Conservation (phyloP, 768 basidiomycete species). For the Gelatoporia subvermispora region DNA sequence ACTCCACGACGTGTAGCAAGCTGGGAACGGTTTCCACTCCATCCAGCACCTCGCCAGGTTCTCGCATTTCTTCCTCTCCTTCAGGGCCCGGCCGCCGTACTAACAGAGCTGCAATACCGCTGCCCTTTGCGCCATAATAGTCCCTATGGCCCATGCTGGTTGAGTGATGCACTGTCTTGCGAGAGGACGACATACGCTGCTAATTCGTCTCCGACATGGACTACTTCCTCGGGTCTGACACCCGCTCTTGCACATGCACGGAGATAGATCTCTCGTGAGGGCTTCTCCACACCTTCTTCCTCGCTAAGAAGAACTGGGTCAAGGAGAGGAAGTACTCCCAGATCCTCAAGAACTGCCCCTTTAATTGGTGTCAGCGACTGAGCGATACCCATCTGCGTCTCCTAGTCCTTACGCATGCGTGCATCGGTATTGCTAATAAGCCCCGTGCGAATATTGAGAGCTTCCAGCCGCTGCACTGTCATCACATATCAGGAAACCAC, state of each 20-base stretch:
- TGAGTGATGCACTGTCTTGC: not conserved
- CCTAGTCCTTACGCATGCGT: slow-evolving; percentile 53
- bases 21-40: slow-evolving; percentile 35
- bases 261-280: slow-evolving; percentile 52
- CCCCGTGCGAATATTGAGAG: slow-evolving; percentile 45
- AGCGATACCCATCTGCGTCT: not conserved
- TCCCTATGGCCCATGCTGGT: slow-evolving; percentile 42
- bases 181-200: slow-evolving; percentile 40
- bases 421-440: slow-evolving; percentile 71
- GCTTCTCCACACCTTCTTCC: slow-evolving; percentile 67
- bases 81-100: slow-evolving; percentile 46
- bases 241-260: slow-evolving; percentile 34
- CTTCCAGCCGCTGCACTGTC: slow-evolving; percentile 42
- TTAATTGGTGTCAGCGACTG: slow-evolving; percentile 1
- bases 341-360: slow-evolving; percentile 51
- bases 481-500: not conserved
- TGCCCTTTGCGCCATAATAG: slow-evolving; percentile 52
- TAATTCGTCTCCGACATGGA: slow-evolving; percentile 79
- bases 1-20: slow-evolving; percentile 31
- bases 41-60: slow-evolving; percentile 36
- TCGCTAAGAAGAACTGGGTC: slow-evolving; percentile 64
- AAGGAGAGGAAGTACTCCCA: slow-evolving; percentile 46
- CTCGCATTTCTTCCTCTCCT: slow-evolving; percentile 42
- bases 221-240: slow-evolving; percentile 37
- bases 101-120: slow-evolving; percentile 55